phyloP scores from a whole-genome alignment of 2,329 filamentous ascomycete genomes.

The Ophiostoma himal-ulmi region DNA sequence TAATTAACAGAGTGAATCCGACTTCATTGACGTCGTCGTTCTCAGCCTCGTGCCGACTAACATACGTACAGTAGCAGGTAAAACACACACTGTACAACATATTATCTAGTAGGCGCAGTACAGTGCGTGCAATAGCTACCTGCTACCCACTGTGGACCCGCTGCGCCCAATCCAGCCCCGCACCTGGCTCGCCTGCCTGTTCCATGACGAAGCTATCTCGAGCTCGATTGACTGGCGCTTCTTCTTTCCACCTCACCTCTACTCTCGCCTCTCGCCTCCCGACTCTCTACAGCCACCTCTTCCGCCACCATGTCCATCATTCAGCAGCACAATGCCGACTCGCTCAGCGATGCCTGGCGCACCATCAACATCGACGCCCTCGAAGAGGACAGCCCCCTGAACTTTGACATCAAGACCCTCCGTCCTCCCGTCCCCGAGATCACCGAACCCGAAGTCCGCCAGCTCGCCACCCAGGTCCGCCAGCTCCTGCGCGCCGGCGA shows the following conservation, averaged over 20 bases:
- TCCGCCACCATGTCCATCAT: slow-evolving; percentile 52
- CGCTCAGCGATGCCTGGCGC: slow-evolving; percentile 63
- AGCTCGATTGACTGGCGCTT: not conserved
- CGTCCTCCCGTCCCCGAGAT: slow-evolving; percentile 70
- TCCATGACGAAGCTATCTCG: slow-evolving; percentile 14
- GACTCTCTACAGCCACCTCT: not conserved
- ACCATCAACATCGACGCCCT: slow-evolving; percentile 93
- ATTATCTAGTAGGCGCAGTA: not conserved
- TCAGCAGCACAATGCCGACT: slow-evolving; percentile 56
- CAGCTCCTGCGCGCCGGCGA: slow-evolving; percentile 85
- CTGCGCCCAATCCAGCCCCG: slow-evolving; percentile 7
- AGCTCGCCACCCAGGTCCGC: slow-evolving; percentile 71
- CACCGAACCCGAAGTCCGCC: slow-evolving; percentile 70
- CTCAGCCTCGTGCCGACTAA: not conserved
- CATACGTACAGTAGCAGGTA: not conserved
- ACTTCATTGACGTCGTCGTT: not conserved
- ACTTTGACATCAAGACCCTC: slow-evolving; percentile 84
- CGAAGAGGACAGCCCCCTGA: slow-evolving; percentile 80
- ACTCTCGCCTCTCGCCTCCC: not conserved
- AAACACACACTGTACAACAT: not conserved
- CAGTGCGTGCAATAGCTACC: not conserved
- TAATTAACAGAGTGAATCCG: too few species aligned
- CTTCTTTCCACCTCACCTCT: not conserved
- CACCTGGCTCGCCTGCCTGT: slow-evolving; percentile 1
- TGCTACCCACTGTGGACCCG: not conserved